Evolutionary conservation across 495 filamentous ascomycete species (phyloP), one percentile per base, ranked within the genome.

Genomic region (Trichoderma asperelloides): DNA sequence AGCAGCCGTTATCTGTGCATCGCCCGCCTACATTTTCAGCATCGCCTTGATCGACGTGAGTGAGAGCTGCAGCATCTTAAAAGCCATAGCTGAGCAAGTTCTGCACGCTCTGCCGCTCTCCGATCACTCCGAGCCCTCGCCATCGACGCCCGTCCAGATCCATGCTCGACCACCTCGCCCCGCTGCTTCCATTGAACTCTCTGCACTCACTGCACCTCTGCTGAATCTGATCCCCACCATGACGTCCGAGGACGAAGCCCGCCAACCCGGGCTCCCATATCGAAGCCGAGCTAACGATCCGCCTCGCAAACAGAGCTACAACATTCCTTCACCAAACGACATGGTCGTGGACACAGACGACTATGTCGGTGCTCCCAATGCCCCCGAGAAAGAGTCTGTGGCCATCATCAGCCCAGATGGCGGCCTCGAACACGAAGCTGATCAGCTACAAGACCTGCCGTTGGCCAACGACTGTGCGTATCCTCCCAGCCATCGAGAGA

Each of bases 341-440:
- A 89, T 91, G 89, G 80, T 88, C 72, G 80, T 92, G 69, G 90
- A 92, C 71, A 80, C 87, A 27, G 87, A 89, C 69, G 85, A 86
- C 74, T 87, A 88, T 74, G 81, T 87, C 67, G 82, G 81, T 72
- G 76, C 84, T 68, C 74, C 79, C 65, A 79, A 87, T 69, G 78
- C 78, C 55, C 85, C 87, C 78, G 95, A 96, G 75, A 88, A 90
- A 74, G 88, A 91, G 66, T 88, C 93, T 75, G 88, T 93, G 71
- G 88, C 91, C 68, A 90, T 91, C 76, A 96, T 97, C 77, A 88
- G 86, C 70, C 88, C 90, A 64, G 89, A 89, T 63, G 78, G 80
- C 39, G 76, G 73, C 39, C 74, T 77, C 70, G 75, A 79, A 67
- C 79, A 77, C 62, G 79, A 81, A 39, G 70, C 74, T 40, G 79